Evolutionary conservation across 2,329 filamentous ascomycete genomes (phyloP).

Genomic region (Fusarium paranaense): DNA sequence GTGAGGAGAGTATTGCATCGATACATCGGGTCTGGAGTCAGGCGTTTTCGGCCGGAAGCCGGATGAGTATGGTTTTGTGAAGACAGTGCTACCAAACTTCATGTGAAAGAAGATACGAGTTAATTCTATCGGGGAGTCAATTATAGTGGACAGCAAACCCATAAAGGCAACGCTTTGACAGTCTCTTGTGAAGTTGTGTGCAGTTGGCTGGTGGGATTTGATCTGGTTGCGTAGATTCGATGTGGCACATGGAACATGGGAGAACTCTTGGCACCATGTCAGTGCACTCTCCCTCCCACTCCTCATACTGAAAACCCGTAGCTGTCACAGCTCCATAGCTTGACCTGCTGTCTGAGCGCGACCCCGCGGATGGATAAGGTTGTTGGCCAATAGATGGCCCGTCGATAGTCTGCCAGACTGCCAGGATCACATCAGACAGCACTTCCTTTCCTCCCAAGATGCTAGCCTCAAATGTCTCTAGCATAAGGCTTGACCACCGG

Average conservation of each 20-base stretch:
- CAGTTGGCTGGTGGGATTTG: neutral
- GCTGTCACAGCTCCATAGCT: neutral
- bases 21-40: conserved; percentile 30
- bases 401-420: neutral
- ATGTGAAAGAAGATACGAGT: neutral
- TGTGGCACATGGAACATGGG: neutral
- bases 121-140: neutral
- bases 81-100: neutral
- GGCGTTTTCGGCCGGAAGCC: conserved; percentile 30
- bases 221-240: neutral
- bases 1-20: conserved; percentile 3
- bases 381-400: neutral
- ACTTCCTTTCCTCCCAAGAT: neutral
- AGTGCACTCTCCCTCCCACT: neutral
- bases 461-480: neutral
- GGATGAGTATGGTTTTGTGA: conserved; percentile 11
- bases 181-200: neutral
- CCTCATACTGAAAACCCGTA: neutral
- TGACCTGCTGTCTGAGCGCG: neutral
- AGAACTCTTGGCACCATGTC: neutral
- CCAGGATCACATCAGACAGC: neutral
- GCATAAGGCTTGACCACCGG: neutral
- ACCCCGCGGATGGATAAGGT: neutral
- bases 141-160: neutral
- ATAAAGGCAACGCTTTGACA: neutral